phyloP scores from a whole-genome alignment of 352 stramenopile species.

The Pythium aristosporum region DNA sequence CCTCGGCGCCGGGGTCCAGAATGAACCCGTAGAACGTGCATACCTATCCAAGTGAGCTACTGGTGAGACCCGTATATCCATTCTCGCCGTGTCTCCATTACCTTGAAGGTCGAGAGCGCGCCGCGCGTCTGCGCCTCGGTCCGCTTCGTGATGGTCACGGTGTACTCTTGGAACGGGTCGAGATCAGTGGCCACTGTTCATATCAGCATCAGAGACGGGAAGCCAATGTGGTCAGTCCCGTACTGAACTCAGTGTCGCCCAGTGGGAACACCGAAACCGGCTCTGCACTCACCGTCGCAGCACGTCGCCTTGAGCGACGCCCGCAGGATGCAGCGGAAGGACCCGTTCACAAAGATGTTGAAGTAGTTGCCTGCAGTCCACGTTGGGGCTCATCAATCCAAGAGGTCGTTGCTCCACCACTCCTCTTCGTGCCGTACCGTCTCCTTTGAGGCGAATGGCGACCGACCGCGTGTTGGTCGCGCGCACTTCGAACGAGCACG shows the following conservation, averaged over 20 bases:
- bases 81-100: constrained; percentile 13
- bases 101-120: constrained; percentile 86
- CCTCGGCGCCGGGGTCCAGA: constrained; percentile 60
- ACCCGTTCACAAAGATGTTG: constrained; percentile 81
- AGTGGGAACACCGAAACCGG: not conserved
- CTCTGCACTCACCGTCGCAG: constrained; percentile 58
- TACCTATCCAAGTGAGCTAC: constrained; percentile 35
- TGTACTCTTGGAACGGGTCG: constrained; percentile 51
- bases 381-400: too few species aligned
- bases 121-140: constrained; percentile 85
- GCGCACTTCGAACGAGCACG: constrained; percentile 60
- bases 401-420: too few species aligned
- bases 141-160: constrained; percentile 73
- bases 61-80: not conserved
- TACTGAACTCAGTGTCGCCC: constrained; percentile 19
- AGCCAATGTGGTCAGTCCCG: constrained; percentile 6
- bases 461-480: constrained; percentile 60
- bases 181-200: constrained; percentile 59
- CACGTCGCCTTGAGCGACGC: constrained; percentile 74
- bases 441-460: constrained; percentile 80
- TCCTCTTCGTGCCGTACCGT: constrained; percentile 36
- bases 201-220: constrained; percentile 4
- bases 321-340: constrained; percentile 73
- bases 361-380: constrained; percentile 77
- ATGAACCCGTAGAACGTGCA: constrained; percentile 90